Conservation (phyloP, 352 stramenopile species). For the Globisporangium rhizosaccharum region DNA sequence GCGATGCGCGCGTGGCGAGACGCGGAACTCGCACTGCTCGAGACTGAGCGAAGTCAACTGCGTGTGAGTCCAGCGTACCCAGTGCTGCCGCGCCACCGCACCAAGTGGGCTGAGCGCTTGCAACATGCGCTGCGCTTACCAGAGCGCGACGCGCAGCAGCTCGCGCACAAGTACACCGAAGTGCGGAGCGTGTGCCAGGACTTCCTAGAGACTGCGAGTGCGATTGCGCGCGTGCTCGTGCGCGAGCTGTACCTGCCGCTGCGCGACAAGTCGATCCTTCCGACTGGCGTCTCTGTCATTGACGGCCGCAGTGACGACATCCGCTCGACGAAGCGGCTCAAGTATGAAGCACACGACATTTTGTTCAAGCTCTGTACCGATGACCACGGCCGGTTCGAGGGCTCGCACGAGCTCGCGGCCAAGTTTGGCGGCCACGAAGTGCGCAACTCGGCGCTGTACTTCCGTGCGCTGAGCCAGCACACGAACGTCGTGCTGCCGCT, state of each 20-base stretch:
- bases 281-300: conserved; percentile 34
- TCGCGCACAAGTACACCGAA: conserved; percentile 82
- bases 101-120: conserved; percentile 58
- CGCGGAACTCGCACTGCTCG: conserved; percentile 50
- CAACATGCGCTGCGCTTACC: conserved; percentile 39
- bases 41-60: conserved; percentile 50
- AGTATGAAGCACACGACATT: conserved; percentile 87
- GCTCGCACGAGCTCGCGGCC: conserved; percentile 81
- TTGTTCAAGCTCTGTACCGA: conserved; percentile 88
- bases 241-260: conserved; percentile 75
- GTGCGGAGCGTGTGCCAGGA: conserved; percentile 83
- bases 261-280: conserved; percentile 76
- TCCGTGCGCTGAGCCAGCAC: conserved; percentile 31
- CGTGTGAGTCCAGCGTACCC: conserved; percentile 36
- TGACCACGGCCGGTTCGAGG: conserved; percentile 89
- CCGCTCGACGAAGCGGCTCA: conserved; percentile 41
- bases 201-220: conserved; percentile 74
- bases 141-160: conserved; percentile 31
- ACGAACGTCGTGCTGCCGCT: conserved; percentile 64
- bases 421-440: conserved; percentile 84
- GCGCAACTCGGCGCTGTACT: conserved; percentile 74
- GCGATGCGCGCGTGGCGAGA: conserved; percentile 74
- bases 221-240: conserved; percentile 72
- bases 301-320: conserved; percentile 74
- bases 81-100: conserved; percentile 41